Evolutionary conservation across 2,329 filamentous ascomycete species (phyloP).

Genomic region (Alternaria angustiovoidea): DNA sequence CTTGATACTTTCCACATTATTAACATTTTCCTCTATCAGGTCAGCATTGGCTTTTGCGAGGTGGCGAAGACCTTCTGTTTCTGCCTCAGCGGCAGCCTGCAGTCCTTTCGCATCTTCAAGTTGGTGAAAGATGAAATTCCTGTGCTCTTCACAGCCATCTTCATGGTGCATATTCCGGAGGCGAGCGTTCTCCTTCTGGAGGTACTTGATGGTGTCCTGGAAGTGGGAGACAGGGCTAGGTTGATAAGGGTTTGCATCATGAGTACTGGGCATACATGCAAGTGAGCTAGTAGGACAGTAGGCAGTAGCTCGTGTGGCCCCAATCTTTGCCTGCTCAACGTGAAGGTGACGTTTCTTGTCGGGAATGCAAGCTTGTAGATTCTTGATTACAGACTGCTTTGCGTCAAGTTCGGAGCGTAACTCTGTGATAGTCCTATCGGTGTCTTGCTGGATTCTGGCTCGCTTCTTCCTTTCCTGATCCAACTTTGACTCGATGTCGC

Average conservation of each 20-base stretch:
- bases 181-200: neutral
- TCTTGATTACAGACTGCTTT: neutral
- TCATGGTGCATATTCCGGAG: neutral
- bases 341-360: neutral
- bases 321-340: neutral
- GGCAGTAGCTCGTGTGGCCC: neutral
- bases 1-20: neutral
- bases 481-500: neutral
- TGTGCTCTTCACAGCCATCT: neutral
- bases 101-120: conserved; percentile 1
- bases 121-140: neutral
- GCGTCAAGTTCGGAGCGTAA: neutral
- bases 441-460: neutral
- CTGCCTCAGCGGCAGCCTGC: conserved; percentile 5
- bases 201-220: neutral
- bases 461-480: neutral
- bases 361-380: neutral
- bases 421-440: neutral
- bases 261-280: neutral
- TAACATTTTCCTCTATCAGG: neutral
- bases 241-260: neutral
- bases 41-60: neutral
- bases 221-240: neutral
- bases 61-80: conserved; percentile 1
- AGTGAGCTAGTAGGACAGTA: neutral